Base-by-base conservation (phyloP, 345 rosid species). In the Cardamine occulta region DNA sequence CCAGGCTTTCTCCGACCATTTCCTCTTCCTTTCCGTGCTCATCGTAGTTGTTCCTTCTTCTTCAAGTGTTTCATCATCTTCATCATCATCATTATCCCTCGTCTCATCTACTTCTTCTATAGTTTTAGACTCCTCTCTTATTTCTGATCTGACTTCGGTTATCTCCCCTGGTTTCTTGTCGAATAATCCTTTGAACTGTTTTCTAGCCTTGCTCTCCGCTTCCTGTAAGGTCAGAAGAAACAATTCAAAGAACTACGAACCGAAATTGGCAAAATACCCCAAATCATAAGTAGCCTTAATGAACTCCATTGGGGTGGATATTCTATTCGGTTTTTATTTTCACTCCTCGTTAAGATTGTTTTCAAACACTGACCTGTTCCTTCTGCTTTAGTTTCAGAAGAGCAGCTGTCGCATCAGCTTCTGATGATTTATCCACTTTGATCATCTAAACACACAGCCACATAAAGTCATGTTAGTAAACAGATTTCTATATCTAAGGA, bases 161-260 rank as follows among this genome's bases (percentile, higher is more conserved):
- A 96, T 91, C 79, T 93, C 97, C 66, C 99, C 97, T 0, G 98
- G 99, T 77, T 85, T 96, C 86, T 93, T 93, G 86, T 96, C 96
- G 45, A 96, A 93, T 47, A 96, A 81, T 35, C 99, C 98, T 80
- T 93, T 88, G 65, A 96, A 96, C 80, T 93, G 97, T 78, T 88
- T 91, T 39, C 91, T 82, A 37, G 88, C 98, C 76, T 81, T 91
- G 70, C 68, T 87, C 70, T 91, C 90, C 8, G 86, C 82, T 81
- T 89, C 91, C 99, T 96, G 85, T 63, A 64, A 68, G 66, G 21
- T 77, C 69, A 5, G 7, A 24, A 28, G 6, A 42, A 37, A 62
- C 71, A 15, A 56, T 39, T 3, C 23, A 35, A 2, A 37, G 15
- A 31, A 56, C 10, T n/a, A 47, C 1, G 51, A 47, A 47, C 2